Evolutionary conservation across 2,329 filamentous ascomycete species (phyloP).

Genomic region (Exophiala spinifera): DNA sequence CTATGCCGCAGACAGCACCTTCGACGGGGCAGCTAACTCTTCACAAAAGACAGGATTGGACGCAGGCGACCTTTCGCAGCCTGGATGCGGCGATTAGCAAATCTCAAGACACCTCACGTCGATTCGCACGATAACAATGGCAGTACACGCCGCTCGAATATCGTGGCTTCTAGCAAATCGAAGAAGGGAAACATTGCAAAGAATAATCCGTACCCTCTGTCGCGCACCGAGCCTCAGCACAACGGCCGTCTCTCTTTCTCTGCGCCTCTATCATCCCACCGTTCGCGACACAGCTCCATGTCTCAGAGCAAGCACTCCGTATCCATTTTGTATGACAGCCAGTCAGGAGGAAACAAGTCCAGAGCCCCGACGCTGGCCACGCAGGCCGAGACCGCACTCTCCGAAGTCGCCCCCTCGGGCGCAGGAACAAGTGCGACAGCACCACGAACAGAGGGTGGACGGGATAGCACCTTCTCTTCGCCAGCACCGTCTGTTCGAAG

Average conservation of each 20-base stretch:
- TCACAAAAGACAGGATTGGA: slow-evolving; percentile 60
- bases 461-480: slow-evolving; percentile 63
- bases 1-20: neutral
- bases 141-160: slow-evolving; percentile 23
- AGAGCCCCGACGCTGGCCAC: slow-evolving; percentile 79
- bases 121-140: slow-evolving; percentile 41
- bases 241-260: slow-evolving; percentile 56
- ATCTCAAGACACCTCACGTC: slow-evolving; percentile 72
- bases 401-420: slow-evolving; percentile 73
- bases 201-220: slow-evolving; percentile 90
- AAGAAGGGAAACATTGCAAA: slow-evolving; percentile 64
- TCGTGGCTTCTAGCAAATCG: slow-evolving; percentile 20
- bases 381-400: slow-evolving; percentile 71
- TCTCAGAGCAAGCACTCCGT: slow-evolving; percentile 59
- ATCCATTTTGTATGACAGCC: slow-evolving; percentile 59
- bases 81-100: slow-evolving; percentile 91
- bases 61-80: slow-evolving; percentile 83
- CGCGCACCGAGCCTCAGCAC: slow-evolving; percentile 41
- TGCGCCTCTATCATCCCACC: slow-evolving; percentile 46
- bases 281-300: slow-evolving; percentile 57
- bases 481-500: slow-evolving; percentile 64
- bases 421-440: slow-evolving; percentile 71
- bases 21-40: slow-evolving; percentile 1
- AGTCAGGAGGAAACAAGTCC: slow-evolving; percentile 59
- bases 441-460: slow-evolving; percentile 64